Conservation (phyloP, 345 rosid genomes). For the Populus ilicifolia region DNA sequence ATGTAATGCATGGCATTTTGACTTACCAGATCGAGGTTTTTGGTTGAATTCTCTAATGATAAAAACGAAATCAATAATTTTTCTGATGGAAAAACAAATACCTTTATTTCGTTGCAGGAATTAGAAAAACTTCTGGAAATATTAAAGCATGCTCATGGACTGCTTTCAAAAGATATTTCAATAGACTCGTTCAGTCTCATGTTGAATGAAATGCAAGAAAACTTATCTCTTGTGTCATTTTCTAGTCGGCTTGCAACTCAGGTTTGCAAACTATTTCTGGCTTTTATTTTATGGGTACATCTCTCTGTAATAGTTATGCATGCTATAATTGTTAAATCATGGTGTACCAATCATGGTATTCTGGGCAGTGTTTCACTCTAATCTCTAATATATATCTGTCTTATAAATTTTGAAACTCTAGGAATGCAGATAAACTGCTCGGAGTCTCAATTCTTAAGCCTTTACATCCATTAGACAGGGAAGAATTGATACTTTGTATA, state of each 20-base stretch:
- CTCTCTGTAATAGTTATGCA: background rate
- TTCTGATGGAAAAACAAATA: background rate
- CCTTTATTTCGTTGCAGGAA: conserved; percentile 56
- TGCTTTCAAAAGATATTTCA: conserved; percentile 76
- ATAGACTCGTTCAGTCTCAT: conserved; percentile 79
- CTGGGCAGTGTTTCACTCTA: background rate
- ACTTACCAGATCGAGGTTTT: background rate
- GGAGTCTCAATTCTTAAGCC: background rate
- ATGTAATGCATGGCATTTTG: background rate
- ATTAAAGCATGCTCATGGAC: conserved; percentile 68
- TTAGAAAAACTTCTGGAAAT: conserved; percentile 76
- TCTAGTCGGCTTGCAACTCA: conserved; percentile 97
- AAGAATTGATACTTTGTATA: background rate
- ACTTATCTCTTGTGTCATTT: conserved; percentile 87
- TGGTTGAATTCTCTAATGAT: background rate
- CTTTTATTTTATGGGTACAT: background rate
- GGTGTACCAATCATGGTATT: background rate
- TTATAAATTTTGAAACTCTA: background rate
- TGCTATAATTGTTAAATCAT: background rate
- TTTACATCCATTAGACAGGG: background rate
- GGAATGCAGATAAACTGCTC: background rate
- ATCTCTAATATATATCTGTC: background rate
- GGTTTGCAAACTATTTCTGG: conserved; percentile 38
- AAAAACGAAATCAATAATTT: background rate
- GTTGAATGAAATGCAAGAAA: conserved; percentile 96